phyloP scores from a whole-genome alignment of 2,329 filamentous ascomycete genomes.

The Akanthomyces uredinophilus region DNA sequence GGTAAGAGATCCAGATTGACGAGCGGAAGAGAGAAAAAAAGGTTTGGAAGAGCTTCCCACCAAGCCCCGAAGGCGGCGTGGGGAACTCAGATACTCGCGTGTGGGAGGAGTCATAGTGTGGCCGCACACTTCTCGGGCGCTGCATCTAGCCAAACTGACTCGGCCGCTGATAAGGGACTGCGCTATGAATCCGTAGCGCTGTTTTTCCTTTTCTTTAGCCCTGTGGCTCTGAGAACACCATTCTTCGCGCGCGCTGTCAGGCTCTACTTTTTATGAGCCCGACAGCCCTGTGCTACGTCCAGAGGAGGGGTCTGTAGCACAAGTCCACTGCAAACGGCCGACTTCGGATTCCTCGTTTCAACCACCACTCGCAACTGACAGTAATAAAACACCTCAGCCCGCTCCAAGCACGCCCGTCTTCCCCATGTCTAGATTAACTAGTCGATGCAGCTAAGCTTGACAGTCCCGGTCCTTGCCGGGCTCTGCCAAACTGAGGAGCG shows the following conservation, averaged over 20 bases:
- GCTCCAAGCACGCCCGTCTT: neutral
- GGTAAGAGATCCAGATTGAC: neutral
- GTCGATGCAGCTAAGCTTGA: neutral
- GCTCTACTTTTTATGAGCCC: neutral
- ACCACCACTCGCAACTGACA: neutral
- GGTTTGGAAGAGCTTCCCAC: conserved; percentile 2
- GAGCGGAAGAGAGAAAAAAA: neutral
- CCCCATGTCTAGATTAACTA: neutral
- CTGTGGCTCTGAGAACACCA: no score
- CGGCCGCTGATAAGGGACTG: neutral
- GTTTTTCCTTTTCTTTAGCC: neutral
- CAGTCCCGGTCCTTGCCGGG: neutral
- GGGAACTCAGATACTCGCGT: conserved; percentile 1
- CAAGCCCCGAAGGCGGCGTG: conserved; percentile 14
- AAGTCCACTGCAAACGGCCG: conserved; percentile 9
- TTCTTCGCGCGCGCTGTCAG: neutral
- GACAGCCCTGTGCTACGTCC: neutral
- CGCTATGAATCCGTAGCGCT: neutral
- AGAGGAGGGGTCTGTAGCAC: neutral
- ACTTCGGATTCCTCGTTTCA: conserved; percentile 7
- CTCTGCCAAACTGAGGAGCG: neutral
- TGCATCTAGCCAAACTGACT: neutral
- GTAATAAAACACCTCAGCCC: neutral
- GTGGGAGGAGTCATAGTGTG: conserved; percentile 6
- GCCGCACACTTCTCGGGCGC: neutral